phyloP scores from a whole-genome alignment of 164 flowering plant genomes.

The Buxus sempervirens region DNA sequence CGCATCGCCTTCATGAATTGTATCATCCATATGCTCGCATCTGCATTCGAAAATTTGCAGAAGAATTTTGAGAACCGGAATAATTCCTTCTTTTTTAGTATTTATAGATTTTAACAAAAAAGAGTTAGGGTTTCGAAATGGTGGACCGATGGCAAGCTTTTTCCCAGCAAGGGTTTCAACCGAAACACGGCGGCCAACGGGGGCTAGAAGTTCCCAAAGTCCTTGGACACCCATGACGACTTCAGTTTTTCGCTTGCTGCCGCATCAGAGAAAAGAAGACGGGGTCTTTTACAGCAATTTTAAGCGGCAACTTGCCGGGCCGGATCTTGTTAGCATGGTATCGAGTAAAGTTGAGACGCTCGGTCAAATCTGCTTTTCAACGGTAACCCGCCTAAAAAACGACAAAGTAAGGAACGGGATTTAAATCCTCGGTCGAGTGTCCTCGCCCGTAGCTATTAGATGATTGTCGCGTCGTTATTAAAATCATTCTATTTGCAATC shows the following conservation, averaged over 20 bases:
- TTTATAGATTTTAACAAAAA: conserved; percentile 5
- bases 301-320: no score
- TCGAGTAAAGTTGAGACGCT: no score
- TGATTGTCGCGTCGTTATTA: no score
- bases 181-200: conserved; percentile 97
- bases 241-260: not conserved
- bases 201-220: conserved; percentile 95
- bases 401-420: no score
- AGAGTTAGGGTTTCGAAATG: conserved; percentile 18
- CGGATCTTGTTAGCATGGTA: no score
- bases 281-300: no score
- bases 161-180: conserved; percentile 95
- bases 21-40: conserved; percentile 97
- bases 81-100: not conserved
- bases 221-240: conserved; percentile 77
- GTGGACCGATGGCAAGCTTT: conserved; percentile 75
- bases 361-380: no score
- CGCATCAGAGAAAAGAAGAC: not conserved
- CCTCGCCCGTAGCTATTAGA: no score
- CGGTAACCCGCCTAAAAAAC: no score
- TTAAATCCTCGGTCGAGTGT: no score
- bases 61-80: not conserved
- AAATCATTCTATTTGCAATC: no score
- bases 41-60: conserved; percentile 30
- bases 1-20: conserved; percentile 99